Conservation (phyloP, 2,329 filamentous ascomycete species). For the Neospermospora avenae region DNA sequence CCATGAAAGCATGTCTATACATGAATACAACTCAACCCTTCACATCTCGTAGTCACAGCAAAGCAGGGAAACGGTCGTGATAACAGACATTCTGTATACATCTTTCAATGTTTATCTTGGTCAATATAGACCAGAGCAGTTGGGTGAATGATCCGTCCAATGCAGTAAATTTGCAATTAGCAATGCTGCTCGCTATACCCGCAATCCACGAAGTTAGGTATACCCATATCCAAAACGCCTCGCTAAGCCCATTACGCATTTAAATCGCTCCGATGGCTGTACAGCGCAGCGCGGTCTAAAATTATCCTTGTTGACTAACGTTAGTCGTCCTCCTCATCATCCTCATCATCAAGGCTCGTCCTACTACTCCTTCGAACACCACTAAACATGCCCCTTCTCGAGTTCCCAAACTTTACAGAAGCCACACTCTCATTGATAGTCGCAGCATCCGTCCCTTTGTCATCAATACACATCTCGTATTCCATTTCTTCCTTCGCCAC, state of each 20-base stretch:
- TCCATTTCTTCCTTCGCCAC: conserved; percentile 19
- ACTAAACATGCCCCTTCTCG: not conserved
- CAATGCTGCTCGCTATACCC: not conserved
- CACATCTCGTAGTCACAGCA: no score
- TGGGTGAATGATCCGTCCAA: no score
- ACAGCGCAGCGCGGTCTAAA: no score
- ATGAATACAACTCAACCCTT: no score
- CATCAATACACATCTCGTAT: conserved; percentile 20
- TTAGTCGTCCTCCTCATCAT: not conserved
- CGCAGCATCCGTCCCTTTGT: conserved; percentile 6
- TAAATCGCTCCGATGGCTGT: no score
- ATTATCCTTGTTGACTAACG: no score
- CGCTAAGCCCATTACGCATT: not conserved
- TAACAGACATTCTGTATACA: no score
- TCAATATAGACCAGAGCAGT: no score
- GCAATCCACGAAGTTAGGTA: not conserved
- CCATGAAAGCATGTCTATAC: no score
- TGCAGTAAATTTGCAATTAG: no score
- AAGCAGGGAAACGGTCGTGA: no score
- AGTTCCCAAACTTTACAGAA: not conserved
- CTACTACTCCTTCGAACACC: not conserved
- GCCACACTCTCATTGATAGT: conserved; percentile 14
- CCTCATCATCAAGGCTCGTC: not conserved
- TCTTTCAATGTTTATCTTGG: no score
- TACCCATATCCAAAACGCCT: not conserved